Evolutionary conservation across 225 moss, liverwort and hornwort genomes (phyloP), one percentile per base, ranked within the genome.

Genomic region (Anthoceros angustus): DNA sequence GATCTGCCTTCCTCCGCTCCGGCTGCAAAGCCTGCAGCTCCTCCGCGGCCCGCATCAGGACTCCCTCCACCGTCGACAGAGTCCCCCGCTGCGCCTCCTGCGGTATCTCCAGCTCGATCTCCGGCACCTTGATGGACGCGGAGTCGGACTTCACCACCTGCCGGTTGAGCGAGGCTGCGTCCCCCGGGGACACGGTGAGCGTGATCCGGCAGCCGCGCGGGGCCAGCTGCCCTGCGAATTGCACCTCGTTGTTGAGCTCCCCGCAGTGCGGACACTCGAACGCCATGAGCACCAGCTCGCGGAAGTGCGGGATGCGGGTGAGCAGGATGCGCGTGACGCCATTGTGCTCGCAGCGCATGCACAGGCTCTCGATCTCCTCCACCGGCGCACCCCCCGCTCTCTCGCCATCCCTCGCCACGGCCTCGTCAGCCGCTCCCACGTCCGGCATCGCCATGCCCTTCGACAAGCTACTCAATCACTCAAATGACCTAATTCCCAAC

Each of bases 101-200:
- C 70, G 88, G 92, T 66, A 92, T 77, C 69, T 92, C 88, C 70
- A 92, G 78, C 42, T 86, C 86, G 62, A 92, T 82, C 72, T 92
- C 88, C 61, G 88, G 83, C 64, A 92, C 87, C 88, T 77, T 86
- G 63, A 92, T 83, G 61, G 83, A 81, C 48, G 88, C 87, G 64
- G 77, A 77, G 64, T 92, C 84, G 12, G 92, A 86, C 77, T 92
- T 92, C 67, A 92, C 86, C 77, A 92, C 86, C 79, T 88, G 92
- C 70, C 88, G 72, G 70, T 92, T 86, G 12, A 92, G 72, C 24
- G 88, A 88, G 86, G 78, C 68, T 21, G 69, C 23, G 45, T 83
- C 84, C 67, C 84, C 78, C 39, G 70, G 70, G 24, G 78, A 81
- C 67, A 92, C 72, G 45, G 64, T 76, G 25, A 88, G 76, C 32